Evolutionary conservation across 257 asterid genomes (phyloP), one percentile per base, ranked within the genome.

Genomic region (Striga asiatica): DNA sequence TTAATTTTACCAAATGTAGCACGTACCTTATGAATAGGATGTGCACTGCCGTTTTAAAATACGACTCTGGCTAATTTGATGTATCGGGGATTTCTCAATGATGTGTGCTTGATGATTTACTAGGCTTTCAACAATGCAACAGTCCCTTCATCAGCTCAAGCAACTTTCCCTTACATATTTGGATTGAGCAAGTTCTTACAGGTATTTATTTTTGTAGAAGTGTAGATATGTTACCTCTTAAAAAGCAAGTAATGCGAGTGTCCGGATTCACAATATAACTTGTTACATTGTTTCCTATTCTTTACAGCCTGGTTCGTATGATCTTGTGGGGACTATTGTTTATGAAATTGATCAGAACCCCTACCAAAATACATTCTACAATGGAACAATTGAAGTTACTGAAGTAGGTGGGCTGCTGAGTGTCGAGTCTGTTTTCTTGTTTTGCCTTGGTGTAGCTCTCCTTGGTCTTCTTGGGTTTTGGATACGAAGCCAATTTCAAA

Each of bases 151-250:
- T 82, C 87, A n/a, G 76, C 84, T 50, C 99, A 92, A 76, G 95
- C 99, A 51, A 61, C 97, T 16, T 88, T 82, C 73, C 95, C 94
- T 7, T 92, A 92, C 66, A 60, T 81, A 55, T 92, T 81, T 66
- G 88, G 75, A 28, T 81, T 92, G 52, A 92, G 94, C 95, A 92
- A 92, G 83, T 92, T 92, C 76, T 77, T 92, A 65, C 99, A 92
- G 91, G 99, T 88, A 71, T 69, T 58, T 20, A 49, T 7, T 12
- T 49, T 49, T 23, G 3, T 37, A 3, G 43, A 41, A 41, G 8
- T 41, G 22, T 50, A 23, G 8, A 48, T 60, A 64, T 66, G 61
- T 19, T 10, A 14, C 3, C n/a, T n/a, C n/a, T n/a, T n/a, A n/a
- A n/a, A n/a, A n/a, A n/a, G n/a, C n/a, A n/a, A n/a, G n/a, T n/a